phyloP scores from a whole-genome alignment of 2,329 filamentous ascomycete genomes.

The Penicillium occitanis region DNA sequence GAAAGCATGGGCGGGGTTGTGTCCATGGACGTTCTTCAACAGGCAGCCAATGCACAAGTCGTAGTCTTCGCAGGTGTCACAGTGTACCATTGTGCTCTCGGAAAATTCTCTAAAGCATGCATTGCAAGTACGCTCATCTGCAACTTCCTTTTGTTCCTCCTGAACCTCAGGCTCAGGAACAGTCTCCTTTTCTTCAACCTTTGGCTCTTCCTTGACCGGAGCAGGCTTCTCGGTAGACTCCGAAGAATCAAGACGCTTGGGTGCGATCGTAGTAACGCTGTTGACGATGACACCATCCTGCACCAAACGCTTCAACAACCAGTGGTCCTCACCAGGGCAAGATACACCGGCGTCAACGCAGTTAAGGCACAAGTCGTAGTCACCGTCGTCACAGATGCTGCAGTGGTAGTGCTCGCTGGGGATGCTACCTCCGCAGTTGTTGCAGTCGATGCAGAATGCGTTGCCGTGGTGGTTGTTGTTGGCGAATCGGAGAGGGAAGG shows the following conservation, averaged over 20 bases:
- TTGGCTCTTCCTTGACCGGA: conserved; percentile 19
- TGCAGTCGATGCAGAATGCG: conserved; percentile 87
- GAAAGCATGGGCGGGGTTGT: conserved; percentile 86
- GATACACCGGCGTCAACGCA: conserved; percentile 75
- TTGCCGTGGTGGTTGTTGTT: conserved; percentile 36
- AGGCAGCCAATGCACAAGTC: conserved; percentile 89
- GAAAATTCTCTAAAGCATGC: conserved; percentile 68
- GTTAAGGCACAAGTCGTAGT: conserved; percentile 84
- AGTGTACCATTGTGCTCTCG: conserved; percentile 81
- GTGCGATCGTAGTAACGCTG: conserved; percentile 81
- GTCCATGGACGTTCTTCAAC: conserved; percentile 72
- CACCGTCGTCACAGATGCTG: conserved; percentile 85
- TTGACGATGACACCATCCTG: conserved; percentile 74
- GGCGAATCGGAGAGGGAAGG: conserved; percentile 28
- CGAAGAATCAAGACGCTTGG: conserved; percentile 50
- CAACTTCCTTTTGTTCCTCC: conserved; percentile 23
- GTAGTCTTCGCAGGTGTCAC: conserved; percentile 80
- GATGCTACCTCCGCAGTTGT: conserved; percentile 78
- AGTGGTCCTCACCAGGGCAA: conserved; percentile 78
- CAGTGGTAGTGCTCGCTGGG: conserved; percentile 89
- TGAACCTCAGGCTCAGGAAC: conserved; percentile 5
- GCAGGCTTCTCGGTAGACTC: not conserved
- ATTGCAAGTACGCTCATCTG: conserved; percentile 56
- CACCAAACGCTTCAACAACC: conserved; percentile 89
- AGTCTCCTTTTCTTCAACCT: conserved; percentile 22